phyloP scores from a whole-genome alignment of 1,284 basidiomycete species.

The Microbotryum lychnidis-dioicae region DNA sequence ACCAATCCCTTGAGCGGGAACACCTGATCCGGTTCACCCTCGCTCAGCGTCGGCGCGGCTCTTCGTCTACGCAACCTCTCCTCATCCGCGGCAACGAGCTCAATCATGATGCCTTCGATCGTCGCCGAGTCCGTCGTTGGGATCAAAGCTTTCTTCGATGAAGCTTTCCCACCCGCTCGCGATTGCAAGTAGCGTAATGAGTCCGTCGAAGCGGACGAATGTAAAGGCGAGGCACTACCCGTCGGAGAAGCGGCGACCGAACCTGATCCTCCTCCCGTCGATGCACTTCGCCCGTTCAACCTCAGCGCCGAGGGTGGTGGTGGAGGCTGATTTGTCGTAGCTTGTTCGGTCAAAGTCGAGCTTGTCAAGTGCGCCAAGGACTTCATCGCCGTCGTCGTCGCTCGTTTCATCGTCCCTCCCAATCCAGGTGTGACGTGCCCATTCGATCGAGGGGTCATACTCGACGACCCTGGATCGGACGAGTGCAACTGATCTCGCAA shows the following conservation, averaged over 20 bases:
- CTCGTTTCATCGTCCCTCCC: constrained; percentile 19
- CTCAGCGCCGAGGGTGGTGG: constrained; percentile 4
- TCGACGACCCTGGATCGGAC: not conserved
- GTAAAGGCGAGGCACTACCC: constrained; percentile 12
- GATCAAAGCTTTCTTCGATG: constrained; percentile 6
- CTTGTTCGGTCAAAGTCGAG: constrained; percentile 49
- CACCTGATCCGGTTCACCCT: constrained; percentile 41
- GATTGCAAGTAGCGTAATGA: constrained; percentile 27
- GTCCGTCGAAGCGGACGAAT: constrained; percentile 23
- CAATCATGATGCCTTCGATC: constrained; percentile 15
- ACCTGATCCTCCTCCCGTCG: not conserved
- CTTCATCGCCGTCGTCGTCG: constrained; percentile 21
- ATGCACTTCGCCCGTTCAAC: no score
- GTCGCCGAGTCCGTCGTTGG: constrained; percentile 8
- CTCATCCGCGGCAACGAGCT: constrained; percentile 25
- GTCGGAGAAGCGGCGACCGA: constrained; percentile 3
- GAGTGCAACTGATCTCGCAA: not conserved
- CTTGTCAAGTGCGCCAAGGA: constrained; percentile 24
- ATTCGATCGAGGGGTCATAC: not conserved
- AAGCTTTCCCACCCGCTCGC: constrained; percentile 8
- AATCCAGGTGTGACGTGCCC: constrained; percentile 1
- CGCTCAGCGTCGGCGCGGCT: constrained; percentile 12
- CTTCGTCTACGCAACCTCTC: constrained; percentile 24
- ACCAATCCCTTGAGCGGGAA: constrained; percentile 84
- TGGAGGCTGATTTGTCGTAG: constrained; percentile 49